Base-by-base conservation (phyloP, 2,329 filamentous ascomycete species). In the Cordyceps militaris region DNA sequence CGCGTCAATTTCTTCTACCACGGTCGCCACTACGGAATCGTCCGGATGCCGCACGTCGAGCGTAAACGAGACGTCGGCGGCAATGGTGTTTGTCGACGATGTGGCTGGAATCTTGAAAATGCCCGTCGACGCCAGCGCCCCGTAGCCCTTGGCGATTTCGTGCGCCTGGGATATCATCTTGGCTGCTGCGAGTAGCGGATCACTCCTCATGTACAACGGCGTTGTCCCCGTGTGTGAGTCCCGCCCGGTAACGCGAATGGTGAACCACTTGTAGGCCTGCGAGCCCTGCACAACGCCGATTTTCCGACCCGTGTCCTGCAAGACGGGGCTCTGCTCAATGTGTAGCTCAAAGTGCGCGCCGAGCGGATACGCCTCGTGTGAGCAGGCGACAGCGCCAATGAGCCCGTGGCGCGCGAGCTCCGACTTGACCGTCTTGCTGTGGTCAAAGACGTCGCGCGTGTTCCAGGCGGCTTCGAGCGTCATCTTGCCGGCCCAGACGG, bases 331-430 rank as follows among this genome's bases (percentile, higher is more conserved):
- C 68, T 95, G 91, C 68, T 95, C 90, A 55, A 93, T 93, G 66
- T 94, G 89, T 10, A 94, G 77, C 69, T 93, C 89, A 65, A 93
- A 92, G 69, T 93, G 88, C 1, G 88, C 88, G 1, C 82, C 85
- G 72, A 91, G 83, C 0, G 86, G 86, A n/a, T 63, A 54, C 7
- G 32, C 49, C 3, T 42, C 28, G 43, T 61, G 47, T 16, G 62
- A 61, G 30, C 59, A 61, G 1, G 59, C 61, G 3, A 59, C 52
- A 0, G 76, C 70, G 0, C 69, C 63, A 21, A 88, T 88, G 0
- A 89, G 72, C 63, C 85, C 84, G 53, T 91, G 90, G 10, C 86
- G 79, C 66, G 86, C 76, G 0, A 94, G 79, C 62, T 91, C 70
- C 4, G 65, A 66, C 34, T 64, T 66, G 13, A 72, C 62, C 0